Evolutionary conservation across 2,329 filamentous ascomycete genomes (phyloP).

Genomic region (Mariannaea elegans): DNA sequence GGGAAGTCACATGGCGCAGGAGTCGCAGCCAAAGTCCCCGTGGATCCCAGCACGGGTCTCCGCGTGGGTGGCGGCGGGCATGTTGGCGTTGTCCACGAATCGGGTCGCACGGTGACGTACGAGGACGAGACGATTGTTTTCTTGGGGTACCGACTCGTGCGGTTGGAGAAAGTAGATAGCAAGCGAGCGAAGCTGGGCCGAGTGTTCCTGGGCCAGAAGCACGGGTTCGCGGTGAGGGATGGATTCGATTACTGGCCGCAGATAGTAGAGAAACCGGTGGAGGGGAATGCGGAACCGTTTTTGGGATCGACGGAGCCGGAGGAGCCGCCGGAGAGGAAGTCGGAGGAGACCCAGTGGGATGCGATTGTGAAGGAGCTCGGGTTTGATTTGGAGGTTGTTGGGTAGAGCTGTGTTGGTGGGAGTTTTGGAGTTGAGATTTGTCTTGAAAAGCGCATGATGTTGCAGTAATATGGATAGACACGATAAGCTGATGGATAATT

Average conservation of each 20-base stretch:
- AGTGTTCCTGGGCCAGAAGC: conserved; percentile 17
- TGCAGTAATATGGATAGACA: no score
- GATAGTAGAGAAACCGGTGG: conserved; percentile 15
- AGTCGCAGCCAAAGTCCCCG: conserved; percentile 4
- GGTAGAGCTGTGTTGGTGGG: not conserved
- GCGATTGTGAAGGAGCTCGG: conserved; percentile 14
- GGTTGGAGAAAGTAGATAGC: conserved; percentile 19
- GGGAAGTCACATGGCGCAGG: conserved; percentile 1
- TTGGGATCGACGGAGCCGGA: not conserved
- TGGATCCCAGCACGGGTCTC: conserved; percentile 12
- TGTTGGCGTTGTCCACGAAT: conserved; percentile 4
- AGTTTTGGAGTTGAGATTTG: not conserved
- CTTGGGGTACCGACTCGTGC: conserved; percentile 19
- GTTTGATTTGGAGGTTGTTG: conserved; percentile 15
- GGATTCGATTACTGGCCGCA: conserved; percentile 19
- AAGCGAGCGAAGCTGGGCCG: conserved; percentile 17
- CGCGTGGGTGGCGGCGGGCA: conserved; percentile 5
- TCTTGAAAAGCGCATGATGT: no score
- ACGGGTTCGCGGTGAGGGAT: conserved; percentile 16
- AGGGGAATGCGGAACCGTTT: conserved; percentile 13
- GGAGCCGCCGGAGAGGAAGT: not conserved
- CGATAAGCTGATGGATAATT: no score
- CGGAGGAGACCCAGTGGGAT: conserved; percentile 16
- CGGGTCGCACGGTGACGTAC: conserved; percentile 11
- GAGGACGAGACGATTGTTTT: conserved; percentile 23